Evolutionary conservation across 2,329 filamentous ascomycete genomes (phyloP), one percentile per base, ranked within the genome.

Genomic region (Fusarium sororula): DNA sequence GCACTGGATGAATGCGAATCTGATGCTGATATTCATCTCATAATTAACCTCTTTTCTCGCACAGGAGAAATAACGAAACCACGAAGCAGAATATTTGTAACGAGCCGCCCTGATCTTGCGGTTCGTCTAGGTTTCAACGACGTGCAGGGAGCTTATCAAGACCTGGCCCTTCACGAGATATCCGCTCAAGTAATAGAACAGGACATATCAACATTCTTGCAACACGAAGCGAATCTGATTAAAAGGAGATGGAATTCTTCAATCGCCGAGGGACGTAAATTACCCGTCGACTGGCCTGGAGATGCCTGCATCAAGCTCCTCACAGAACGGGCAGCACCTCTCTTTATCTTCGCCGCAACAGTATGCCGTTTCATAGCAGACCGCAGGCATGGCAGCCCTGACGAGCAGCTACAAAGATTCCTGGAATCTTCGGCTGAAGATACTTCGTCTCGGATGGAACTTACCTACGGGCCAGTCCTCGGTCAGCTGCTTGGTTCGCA

Each of bases 61-160:
- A 14, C 51, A 55, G 10, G 37, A 2, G 14, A 24, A 0, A n/a
- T 50, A 1, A 15, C 17, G 47, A 2, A 59, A 12, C 50, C 84
- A 13, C 13, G 35, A 9, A 20, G 1, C 3, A 79, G 45, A 5
- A 6, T 72, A 4, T 84, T 87, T 35, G 24, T 87, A 1, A 86
- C 84, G 0, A 86, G 84, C 48, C 78, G 85, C 17, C 85, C 84
- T 0, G 82, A 86, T 28, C 60, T 84, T 3, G 79, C 80, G 0
- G 79, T 85, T 28, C 80, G 82, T 0, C 72, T 83, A 18, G 80
- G 82, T 0, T 86, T 87, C 42, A 61, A 61, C 0, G 15, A 73
- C 3, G 74, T 83, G 10, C 20, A 72, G 6, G 78, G 76, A 3
- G 28, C 26, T 0, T 75, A 79, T 35, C 51, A 50, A 18, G 42